Conservation (phyloP, 768 basidiomycete genomes). For the Tricholomella constricta region DNA sequence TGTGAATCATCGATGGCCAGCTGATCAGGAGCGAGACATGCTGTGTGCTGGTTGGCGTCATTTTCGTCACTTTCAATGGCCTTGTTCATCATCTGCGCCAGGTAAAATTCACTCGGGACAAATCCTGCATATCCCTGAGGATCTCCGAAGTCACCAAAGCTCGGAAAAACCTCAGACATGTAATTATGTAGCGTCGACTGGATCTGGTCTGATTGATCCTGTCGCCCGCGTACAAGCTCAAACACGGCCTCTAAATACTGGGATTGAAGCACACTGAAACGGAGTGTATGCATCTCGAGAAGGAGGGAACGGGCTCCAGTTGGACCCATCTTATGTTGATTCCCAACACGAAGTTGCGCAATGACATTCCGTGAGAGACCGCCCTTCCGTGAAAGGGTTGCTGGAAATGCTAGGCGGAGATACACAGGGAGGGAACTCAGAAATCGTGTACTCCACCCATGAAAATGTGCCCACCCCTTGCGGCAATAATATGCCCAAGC, state of each 20-base stretch:
- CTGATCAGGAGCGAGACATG: constrained; percentile 22
- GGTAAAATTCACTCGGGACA: constrained; percentile 22
- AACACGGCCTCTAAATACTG: constrained; percentile 25
- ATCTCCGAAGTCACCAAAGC: not conserved
- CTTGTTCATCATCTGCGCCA: constrained; percentile 23
- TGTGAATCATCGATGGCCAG: constrained; percentile 25
- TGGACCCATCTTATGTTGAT: too few relatives aligned
- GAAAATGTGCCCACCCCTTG: constrained; percentile 2
- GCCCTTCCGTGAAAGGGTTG: too few relatives aligned
- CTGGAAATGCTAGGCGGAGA: too few relatives aligned
- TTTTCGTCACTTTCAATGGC: constrained; percentile 23
- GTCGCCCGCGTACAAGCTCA: constrained; percentile 2
- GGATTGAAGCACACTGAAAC: constrained; percentile 15
- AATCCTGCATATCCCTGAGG: constrained; percentile 20
- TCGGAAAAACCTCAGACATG: too few relatives aligned
- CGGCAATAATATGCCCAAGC: constrained; percentile 27
- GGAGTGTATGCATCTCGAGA: constrained; percentile 20
- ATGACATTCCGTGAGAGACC: too few relatives aligned
- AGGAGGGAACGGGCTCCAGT: constrained; percentile 9
- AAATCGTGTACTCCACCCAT: too few relatives aligned
- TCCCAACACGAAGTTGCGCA: too few relatives aligned
- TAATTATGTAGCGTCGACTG: too few relatives aligned
- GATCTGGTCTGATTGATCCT: not conserved
- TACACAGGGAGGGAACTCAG: too few relatives aligned
- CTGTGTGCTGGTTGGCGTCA: constrained; percentile 26